Conservation (phyloP, 768 basidiomycete species). For the Lactarius hatsudake region DNA sequence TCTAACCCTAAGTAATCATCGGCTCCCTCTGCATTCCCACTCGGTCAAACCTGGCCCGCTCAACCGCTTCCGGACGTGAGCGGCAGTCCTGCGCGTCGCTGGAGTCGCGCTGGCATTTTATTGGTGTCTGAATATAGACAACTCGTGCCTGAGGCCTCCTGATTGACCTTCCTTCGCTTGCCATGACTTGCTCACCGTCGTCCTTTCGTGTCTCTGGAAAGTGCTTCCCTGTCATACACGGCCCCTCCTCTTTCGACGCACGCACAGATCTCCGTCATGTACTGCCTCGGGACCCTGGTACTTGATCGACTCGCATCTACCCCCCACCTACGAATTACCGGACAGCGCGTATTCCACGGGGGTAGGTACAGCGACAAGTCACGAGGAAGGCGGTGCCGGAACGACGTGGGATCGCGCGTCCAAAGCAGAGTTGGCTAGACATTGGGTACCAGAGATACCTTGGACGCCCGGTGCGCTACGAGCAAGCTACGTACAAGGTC, state of each 20-base stretch:
- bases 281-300: conserved; percentile 24
- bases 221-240: conserved; percentile 7
- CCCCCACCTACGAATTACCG: conserved; percentile 9
- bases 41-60: conserved; percentile 3
- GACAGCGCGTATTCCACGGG: conserved; percentile 7
- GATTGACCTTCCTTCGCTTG: conserved; percentile 15
- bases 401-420: conserved; percentile 15
- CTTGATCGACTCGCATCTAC: conserved; percentile 6
- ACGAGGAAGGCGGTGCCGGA: conserved; percentile 27
- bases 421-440: conserved; percentile 4
- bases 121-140: conserved; percentile 14
- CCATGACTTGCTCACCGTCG: conserved; percentile 16
- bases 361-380: conserved; percentile 4
- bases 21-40: conserved; percentile 14
- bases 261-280: conserved; percentile 19
- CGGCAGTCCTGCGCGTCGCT: neutral
- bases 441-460: conserved; percentile 12
- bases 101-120: conserved; percentile 2
- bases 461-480: conserved; percentile 16
- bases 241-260: neutral
- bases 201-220: conserved; percentile 11
- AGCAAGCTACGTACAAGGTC: conserved; percentile 14
- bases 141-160: neutral
- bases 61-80: neutral
- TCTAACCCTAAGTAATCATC: conserved; percentile 26